phyloP scores from a whole-genome alignment of 2,329 filamentous ascomycete species.

The Fusarium torreyae region DNA sequence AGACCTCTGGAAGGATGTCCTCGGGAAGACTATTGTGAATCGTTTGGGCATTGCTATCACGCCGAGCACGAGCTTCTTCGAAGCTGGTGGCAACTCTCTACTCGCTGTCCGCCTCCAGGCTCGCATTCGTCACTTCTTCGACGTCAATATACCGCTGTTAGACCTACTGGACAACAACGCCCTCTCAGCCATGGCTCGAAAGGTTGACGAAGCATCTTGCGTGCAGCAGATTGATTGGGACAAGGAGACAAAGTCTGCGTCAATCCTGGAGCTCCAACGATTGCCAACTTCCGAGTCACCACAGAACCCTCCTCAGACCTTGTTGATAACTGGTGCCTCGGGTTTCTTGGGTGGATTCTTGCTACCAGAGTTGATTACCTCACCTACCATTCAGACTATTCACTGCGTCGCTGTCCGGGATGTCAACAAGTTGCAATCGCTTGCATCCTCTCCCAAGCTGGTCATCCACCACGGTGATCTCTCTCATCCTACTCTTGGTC shows the following conservation, averaged over 20 bases:
- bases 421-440: not conserved
- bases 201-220: not conserved
- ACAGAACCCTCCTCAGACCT: too few species aligned
- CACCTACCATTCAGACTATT: not conserved
- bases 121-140: not conserved
- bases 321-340: not conserved
- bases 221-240: not conserved
- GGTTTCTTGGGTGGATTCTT: not conserved
- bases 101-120: not conserved
- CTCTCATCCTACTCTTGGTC: not conserved
- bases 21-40: too few species aligned
- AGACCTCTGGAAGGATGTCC: not conserved
- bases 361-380: not conserved
- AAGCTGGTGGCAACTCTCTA: conserved; percentile 15
- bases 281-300: too few species aligned
- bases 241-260: not conserved
- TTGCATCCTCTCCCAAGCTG: not conserved
- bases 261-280: too few species aligned
- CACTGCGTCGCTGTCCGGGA: not conserved
- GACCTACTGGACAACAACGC: not conserved
- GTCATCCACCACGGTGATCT: not conserved
- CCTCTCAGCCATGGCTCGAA: not conserved
- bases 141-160: not conserved
- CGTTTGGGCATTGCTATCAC: not conserved
- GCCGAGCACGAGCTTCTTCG: conserved; percentile 8